phyloP scores from a whole-genome alignment of 31 red algal genomes.

The Bonnemaisonia californica region DNA sequence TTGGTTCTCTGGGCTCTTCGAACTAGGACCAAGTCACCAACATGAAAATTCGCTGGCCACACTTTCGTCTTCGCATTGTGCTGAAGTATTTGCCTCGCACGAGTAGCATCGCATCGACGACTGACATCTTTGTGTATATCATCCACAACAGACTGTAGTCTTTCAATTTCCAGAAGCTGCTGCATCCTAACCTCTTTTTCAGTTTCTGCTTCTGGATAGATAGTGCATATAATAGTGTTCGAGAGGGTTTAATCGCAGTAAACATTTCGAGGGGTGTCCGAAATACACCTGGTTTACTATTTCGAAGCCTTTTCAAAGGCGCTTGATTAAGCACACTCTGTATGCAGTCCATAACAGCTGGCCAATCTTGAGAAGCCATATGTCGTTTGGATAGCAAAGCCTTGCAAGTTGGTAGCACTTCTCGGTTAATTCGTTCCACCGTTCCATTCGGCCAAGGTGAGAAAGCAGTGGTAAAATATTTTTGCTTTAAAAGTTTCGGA shows the following conservation, averaged over 20 bases:
- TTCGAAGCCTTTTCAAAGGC: slow-evolving; percentile 11
- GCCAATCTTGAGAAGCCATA: too few species aligned
- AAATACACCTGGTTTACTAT: background rate
- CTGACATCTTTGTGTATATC: slow-evolving; percentile 30
- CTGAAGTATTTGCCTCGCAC: background rate
- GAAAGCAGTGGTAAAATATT: too few species aligned
- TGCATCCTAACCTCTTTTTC: slow-evolving; percentile 10
- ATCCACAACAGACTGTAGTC: slow-evolving; percentile 1
- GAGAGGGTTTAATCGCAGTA: slow-evolving; percentile 33
- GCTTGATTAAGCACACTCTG: slow-evolving; percentile 53
- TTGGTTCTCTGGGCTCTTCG: slow-evolving; percentile 21
- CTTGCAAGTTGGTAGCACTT: too few species aligned
- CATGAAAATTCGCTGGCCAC: background rate
- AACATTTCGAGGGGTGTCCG: slow-evolving; percentile 40
- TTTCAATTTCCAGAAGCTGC: slow-evolving; percentile 32
- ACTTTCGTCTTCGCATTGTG: slow-evolving; percentile 43
- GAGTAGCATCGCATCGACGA: background rate
- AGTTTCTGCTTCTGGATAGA: background rate
- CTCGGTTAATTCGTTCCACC: too few species aligned
- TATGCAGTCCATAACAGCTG: slow-evolving; percentile 34
- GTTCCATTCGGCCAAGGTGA: too few species aligned
- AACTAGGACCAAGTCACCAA: slow-evolving; percentile 49
- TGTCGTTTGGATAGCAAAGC: too few species aligned
- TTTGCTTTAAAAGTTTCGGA: too few species aligned
- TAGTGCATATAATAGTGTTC: slow-evolving; percentile 29